Evolutionary conservation across 495 filamentous ascomycete species (phyloP).

Genomic region (Corynascus novoguineensis): DNA sequence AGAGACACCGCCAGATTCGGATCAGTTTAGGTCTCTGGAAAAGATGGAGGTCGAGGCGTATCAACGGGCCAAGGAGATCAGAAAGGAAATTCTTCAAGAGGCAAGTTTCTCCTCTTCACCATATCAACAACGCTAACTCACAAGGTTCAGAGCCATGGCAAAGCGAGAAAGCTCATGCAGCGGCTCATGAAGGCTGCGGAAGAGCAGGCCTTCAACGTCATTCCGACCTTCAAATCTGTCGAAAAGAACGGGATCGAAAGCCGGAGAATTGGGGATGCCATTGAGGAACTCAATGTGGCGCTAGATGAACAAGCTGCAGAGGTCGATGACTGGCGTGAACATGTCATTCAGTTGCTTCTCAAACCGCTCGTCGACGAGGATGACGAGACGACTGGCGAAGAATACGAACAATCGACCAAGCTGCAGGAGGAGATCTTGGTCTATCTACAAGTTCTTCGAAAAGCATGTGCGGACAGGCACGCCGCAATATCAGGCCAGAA

Average conservation of each 20-base stretch:
- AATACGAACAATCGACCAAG: conserved; percentile 82
- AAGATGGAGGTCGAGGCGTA: conserved; percentile 66
- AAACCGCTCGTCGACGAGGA: conserved; percentile 77
- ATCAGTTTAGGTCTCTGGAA: conserved; percentile 59
- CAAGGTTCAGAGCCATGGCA: conserved; percentile 23
- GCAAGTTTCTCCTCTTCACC: conserved; percentile 15
- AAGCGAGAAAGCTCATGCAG: conserved; percentile 38
- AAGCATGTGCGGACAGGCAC: conserved; percentile 71
- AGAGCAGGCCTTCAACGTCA: conserved; percentile 52
- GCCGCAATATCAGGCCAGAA: conserved; percentile 66
- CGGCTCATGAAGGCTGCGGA: conserved; percentile 43
- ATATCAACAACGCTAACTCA: conserved; percentile 13
- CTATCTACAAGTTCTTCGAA: conserved; percentile 70
- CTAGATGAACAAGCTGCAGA: conserved; percentile 65
- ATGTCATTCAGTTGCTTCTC: conserved; percentile 62
- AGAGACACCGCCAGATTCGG: conserved; percentile 57
- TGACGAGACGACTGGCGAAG: conserved; percentile 72
- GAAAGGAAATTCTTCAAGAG: conserved; percentile 65
- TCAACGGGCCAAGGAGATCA: conserved; percentile 66
- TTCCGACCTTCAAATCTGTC: conserved; percentile 48
- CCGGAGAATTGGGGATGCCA: conserved; percentile 23
- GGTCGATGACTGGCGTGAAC: conserved; percentile 67
- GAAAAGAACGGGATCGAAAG: conserved; percentile 34
- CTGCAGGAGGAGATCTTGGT: conserved; percentile 78
- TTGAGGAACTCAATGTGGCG: conserved; percentile 39